Evolutionary conservation across 495 filamentous ascomycete genomes (phyloP).

Genomic region (Cenococcum geophilum): DNA sequence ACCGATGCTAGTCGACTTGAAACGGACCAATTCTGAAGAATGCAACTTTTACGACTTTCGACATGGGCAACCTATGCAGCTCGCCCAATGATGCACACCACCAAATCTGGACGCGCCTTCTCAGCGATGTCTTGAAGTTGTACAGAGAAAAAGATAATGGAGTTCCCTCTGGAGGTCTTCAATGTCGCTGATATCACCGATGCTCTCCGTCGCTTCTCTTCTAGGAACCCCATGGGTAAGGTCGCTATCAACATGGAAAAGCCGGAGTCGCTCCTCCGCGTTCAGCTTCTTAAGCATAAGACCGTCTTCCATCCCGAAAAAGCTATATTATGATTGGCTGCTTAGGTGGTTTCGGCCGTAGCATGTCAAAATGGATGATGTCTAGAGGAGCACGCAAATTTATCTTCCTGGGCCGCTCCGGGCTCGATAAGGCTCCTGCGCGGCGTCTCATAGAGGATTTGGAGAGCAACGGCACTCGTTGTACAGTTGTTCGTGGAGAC

Average conservation of each 20-base stretch:
- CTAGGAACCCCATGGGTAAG: background rate
- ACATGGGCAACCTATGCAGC: background rate
- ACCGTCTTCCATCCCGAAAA: slow-evolving; percentile 8
- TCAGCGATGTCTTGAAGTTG: background rate
- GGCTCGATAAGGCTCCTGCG: background rate
- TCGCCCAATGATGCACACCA: background rate
- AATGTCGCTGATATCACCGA: background rate
- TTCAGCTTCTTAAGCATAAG: background rate
- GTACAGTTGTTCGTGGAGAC: background rate
- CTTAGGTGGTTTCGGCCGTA: slow-evolving; percentile 21
- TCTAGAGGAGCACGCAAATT: slow-evolving; percentile 18
- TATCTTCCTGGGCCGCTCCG: slow-evolving; percentile 18
- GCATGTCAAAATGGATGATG: slow-evolving; percentile 17
- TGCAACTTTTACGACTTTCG: slow-evolving; percentile 18
- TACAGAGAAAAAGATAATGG: background rate
- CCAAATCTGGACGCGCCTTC: background rate
- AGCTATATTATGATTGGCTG: slow-evolving; percentile 22
- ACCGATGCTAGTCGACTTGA: background rate
- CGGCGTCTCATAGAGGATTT: background rate
- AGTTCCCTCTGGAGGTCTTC: background rate
- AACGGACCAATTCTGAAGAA: slow-evolving; percentile 39
- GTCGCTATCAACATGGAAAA: background rate
- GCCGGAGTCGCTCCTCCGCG: background rate
- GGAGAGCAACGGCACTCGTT: too few species aligned
- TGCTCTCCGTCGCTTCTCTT: background rate